These are phyloP conservation scores for Rosa persica DNA, from an alignment of 306 rosid genomes.

Conservation along the genomic window DNA sequence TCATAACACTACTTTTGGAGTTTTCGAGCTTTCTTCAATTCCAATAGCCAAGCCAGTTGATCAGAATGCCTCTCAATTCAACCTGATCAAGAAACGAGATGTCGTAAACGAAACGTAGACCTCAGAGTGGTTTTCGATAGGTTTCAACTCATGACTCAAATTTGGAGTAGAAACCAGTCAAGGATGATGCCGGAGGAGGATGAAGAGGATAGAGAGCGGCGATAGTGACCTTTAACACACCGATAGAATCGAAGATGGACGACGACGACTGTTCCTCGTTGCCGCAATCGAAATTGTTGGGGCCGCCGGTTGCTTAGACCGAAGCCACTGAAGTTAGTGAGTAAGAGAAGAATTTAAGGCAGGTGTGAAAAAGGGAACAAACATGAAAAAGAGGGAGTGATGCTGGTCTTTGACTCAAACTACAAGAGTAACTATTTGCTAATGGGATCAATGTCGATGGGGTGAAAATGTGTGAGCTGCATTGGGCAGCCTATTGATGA, in stretches of 20 bases:
- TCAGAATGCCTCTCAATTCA: neutral
- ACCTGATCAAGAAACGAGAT: constrained; percentile 43
- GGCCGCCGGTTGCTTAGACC: constrained; percentile 32
- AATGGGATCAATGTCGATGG: constrained; percentile 95
- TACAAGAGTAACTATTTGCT: constrained; percentile 65
- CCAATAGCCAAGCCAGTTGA: constrained; percentile 52
- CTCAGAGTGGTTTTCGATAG: constrained; percentile 48
- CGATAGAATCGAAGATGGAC: constrained; percentile 48
- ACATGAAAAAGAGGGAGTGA: constrained; percentile 71
- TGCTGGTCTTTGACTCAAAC: constrained; percentile 79
- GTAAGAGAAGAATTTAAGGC: constrained; percentile 54
- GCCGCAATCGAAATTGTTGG: constrained; percentile 55
- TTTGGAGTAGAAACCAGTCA: constrained; percentile 4
- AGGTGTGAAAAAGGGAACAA: constrained; percentile 68
- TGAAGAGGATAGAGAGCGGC: constrained; percentile 40
- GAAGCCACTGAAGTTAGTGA: constrained; percentile 8
- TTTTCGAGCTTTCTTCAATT: constrained; percentile 36
- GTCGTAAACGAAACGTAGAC: constrained; percentile 36
- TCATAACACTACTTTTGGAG: constrained; percentile 34
- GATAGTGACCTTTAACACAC: constrained; percentile 57
- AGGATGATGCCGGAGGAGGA: constrained; percentile 9
- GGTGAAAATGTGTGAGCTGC: constrained; percentile 77
- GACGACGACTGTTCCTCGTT: constrained; percentile 45
- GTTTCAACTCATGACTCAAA: constrained; percentile 28
- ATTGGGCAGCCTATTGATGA: constrained; percentile 75